A percentile compares a stretch with the other conserved stretches of the same genome.
These are phyloP conservation scores for Lotus japonicus DNA, from an alignment of 306 rosid genomes.

Conservation along the genomic window DNA sequence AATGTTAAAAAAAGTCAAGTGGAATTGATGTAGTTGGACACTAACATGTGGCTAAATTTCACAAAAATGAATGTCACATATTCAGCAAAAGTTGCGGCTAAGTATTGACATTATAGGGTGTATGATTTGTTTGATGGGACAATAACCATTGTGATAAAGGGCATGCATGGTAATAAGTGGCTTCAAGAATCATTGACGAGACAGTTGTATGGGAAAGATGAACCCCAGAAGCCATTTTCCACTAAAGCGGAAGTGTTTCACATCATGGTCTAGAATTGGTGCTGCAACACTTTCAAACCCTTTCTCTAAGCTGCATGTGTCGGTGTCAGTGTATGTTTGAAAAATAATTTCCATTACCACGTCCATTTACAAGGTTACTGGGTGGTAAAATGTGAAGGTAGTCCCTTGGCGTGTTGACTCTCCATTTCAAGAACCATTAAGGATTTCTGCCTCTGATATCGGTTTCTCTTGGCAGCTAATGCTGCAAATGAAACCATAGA, in stretches of 20 bases:
- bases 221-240: not conserved
- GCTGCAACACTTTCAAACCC: conserved; percentile 3
- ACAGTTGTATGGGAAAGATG: conserved; percentile 18
- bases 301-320: conserved; percentile 5
- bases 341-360: not conserved
- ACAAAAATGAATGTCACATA: conserved; percentile 20
- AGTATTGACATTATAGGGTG: conserved; percentile 8
- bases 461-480: conserved; percentile 78
- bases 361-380: conserved; percentile 12
- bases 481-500: conserved; percentile 46
- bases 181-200: conserved; percentile 24
- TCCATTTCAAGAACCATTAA: conserved; percentile 94
- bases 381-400: conserved; percentile 46
- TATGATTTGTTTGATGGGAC: conserved; percentile 10
- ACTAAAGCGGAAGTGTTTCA: conserved; percentile 9
- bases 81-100: conserved; percentile 23
- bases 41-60: conserved; percentile 15
- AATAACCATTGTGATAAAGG: conserved; percentile 18
- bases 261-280: conserved; percentile 17
- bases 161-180: conserved; percentile 6
- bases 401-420: conserved; percentile 92
- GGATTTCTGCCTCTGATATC: conserved; percentile 85
- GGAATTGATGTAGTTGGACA: not conserved
- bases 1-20: not conserved
- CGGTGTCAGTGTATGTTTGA: conserved; percentile 16